Conservation (phyloP, 2,329 filamentous ascomycete genomes). For the Zalaria obscura region DNA sequence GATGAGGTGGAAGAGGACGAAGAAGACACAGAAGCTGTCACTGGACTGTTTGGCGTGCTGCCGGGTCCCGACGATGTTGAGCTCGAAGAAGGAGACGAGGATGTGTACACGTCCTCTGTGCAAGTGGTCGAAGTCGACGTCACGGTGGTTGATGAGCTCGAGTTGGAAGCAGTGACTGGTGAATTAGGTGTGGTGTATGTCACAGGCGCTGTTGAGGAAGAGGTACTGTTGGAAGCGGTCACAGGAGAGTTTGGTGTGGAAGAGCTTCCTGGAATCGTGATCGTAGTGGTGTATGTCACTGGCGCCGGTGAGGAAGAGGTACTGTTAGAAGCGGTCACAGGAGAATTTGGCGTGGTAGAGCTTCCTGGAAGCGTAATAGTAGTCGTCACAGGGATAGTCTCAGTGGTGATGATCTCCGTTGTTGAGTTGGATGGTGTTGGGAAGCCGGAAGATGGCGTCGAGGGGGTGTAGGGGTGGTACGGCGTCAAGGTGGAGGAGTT, state of each 20-base stretch:
- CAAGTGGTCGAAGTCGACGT: neutral
- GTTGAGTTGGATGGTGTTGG: conserved; percentile 3
- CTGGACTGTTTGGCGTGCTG: neutral
- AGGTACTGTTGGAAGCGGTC: conserved; percentile 6
- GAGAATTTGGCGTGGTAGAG: conserved; percentile 16
- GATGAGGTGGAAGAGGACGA: neutral
- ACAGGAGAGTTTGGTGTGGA: conserved; percentile 14
- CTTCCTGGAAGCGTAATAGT: conserved; percentile 7
- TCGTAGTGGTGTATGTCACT: neutral
- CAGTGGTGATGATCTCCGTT: conserved; percentile 1
- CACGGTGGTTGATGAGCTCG: neutral
- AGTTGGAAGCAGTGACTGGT: conserved; percentile 1
- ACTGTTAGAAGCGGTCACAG: conserved; percentile 8
- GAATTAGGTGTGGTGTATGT: conserved; percentile 1
- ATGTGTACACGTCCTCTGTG: neutral
- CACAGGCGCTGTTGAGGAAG: conserved; percentile 4
- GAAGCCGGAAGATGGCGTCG: neutral
- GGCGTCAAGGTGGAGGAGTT: conserved; percentile 1
- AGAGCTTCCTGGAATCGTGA: conserved; percentile 22
- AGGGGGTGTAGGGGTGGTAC: neutral
- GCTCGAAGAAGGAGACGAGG: neutral
- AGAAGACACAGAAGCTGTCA: neutral
- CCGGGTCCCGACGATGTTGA: neutral
- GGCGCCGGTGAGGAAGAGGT: conserved; percentile 6
- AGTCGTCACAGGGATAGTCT: conserved; percentile 1